Evolutionary conservation across 2,329 filamentous ascomycete genomes (phyloP), one percentile per base, ranked within the genome.

Genomic region (Sordariomycetes sp.): DNA sequence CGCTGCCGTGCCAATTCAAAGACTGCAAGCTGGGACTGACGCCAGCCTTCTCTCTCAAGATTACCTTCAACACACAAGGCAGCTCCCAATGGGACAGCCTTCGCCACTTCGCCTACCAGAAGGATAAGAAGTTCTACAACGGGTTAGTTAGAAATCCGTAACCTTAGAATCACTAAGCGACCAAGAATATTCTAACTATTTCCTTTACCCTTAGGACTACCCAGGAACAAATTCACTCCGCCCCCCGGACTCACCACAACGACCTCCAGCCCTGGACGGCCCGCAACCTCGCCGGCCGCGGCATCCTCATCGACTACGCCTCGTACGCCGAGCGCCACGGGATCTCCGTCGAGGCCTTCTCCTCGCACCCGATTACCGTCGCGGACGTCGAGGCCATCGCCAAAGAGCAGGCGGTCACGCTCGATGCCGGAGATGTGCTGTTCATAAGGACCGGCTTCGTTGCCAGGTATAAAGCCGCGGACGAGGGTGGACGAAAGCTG

Each of bases 361-460:
- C 46, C 3, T 7, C 53, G 1, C 68, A 68, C 7, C 63, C 69
- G 1, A 81, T 84, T 55, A 69, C 77, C 0, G 64, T 77, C 1
- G 65, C 67, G 0, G 67, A 70, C 1, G 68, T 83, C 1, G 66
- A 76, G 54, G 67, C 71, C 25, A 71, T 81, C 10, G 76, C 76
- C 0, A 65, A 67, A 59, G 70, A 70, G 50, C 72, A 80, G 62
- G 70, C 71, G 22, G 72, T 74, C 0, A 65, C 68, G 1, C 72
- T 81, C 50, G 69, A 68, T 6, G 65, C 66, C 3, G 81, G 82
- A 14, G 82, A 85, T 59, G 79, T 85, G 34, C 70, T 85, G 48
- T 74, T 85, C 61, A 71, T 84, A 51, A 75, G 80, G 25, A 76
- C 76, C 0, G 81, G 80, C 10, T 82, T 76, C 69, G 74, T 73